These are phyloP conservation scores for Cicer chorassanicum DNA, from an alignment of 306 rosid species.

Conservation along the genomic window DNA sequence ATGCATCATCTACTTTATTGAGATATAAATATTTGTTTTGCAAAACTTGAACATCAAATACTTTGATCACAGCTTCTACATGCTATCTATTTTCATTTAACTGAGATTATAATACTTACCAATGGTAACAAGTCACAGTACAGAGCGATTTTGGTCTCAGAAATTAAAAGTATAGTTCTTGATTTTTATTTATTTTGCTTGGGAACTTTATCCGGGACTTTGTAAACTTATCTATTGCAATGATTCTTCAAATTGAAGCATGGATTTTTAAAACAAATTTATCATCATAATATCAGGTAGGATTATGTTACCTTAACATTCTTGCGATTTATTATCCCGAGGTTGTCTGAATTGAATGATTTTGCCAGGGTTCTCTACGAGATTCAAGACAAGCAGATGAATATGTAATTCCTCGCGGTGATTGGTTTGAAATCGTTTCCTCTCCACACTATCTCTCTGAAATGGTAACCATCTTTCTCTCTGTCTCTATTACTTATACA, in stretches of 20 bases:
- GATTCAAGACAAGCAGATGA: slow-evolving; percentile 57
- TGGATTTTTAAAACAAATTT: slow-evolving; percentile 15
- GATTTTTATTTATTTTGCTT: neutral
- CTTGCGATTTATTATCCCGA: slow-evolving; percentile 7
- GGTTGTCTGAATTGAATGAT: slow-evolving; percentile 41
- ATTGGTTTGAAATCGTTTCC: slow-evolving; percentile 85
- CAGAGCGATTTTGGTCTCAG: neutral
- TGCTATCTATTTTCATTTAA: slow-evolving; percentile 20
- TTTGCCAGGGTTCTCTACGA: slow-evolving; percentile 80
- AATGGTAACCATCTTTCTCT: slow-evolving; percentile 62
- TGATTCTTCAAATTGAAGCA: slow-evolving; percentile 4
- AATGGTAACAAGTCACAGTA: slow-evolving; percentile 14
- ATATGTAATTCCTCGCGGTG: slow-evolving; percentile 80
- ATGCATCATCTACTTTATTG: slow-evolving; percentile 51
- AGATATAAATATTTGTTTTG: slow-evolving; percentile 32
- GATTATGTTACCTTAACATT: slow-evolving; percentile 23
- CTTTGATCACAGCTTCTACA: slow-evolving; percentile 19
- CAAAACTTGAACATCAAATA: slow-evolving; percentile 18
- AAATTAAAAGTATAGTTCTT: neutral
- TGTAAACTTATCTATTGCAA: neutral
- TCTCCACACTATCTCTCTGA: slow-evolving; percentile 93
- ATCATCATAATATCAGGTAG: neutral
- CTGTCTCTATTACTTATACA: neutral
- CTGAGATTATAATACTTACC: slow-evolving; percentile 1
- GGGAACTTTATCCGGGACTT: slow-evolving; percentile 1